Evolutionary conservation across 495 filamentous ascomycete genomes (phyloP).

Genomic region (Cetradonia linearis): DNA sequence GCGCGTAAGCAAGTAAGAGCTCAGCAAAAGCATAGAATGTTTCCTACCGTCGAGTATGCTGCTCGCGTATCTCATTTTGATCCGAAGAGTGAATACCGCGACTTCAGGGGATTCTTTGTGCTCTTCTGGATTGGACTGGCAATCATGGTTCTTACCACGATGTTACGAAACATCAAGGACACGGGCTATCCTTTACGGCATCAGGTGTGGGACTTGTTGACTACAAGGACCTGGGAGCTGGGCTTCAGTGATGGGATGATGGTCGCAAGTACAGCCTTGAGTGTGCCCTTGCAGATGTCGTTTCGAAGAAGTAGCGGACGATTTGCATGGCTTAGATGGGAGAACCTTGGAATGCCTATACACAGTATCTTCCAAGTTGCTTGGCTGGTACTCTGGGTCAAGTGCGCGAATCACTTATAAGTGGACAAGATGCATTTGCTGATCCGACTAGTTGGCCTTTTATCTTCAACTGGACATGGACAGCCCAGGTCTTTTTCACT

Average conservation of each 20-base stretch:
- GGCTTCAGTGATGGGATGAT: conserved; percentile 74
- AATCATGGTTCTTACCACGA: conserved; percentile 92
- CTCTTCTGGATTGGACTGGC: conserved; percentile 94
- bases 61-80: conserved; percentile 96
- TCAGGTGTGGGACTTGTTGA: conserved; percentile 78
- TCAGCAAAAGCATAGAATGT: conserved; percentile 69
- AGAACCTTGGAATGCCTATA: conserved; percentile 59
- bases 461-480: conserved; percentile 81
- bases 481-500: conserved; percentile 88
- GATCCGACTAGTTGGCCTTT: conserved; percentile 60
- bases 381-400: conserved; percentile 79
- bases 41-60: conserved; percentile 90
- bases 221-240: conserved; percentile 77
- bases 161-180: conserved; percentile 86
- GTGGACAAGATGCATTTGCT: conserved; percentile 17
- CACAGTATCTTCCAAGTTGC: conserved; percentile 71
- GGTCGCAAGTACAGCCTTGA: conserved; percentile 62
- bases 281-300: conserved; percentile 63
- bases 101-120: conserved; percentile 95
- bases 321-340: conserved; percentile 52
- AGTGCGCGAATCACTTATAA: conserved; percentile 36
- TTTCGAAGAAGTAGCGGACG: conserved; percentile 43
- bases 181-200: conserved; percentile 77
- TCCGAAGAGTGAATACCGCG: conserved; percentile 77
- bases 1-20: conserved; percentile 79